phyloP scores from a whole-genome alignment of 2,329 filamentous ascomycete genomes.

The Fusarium compactum region DNA sequence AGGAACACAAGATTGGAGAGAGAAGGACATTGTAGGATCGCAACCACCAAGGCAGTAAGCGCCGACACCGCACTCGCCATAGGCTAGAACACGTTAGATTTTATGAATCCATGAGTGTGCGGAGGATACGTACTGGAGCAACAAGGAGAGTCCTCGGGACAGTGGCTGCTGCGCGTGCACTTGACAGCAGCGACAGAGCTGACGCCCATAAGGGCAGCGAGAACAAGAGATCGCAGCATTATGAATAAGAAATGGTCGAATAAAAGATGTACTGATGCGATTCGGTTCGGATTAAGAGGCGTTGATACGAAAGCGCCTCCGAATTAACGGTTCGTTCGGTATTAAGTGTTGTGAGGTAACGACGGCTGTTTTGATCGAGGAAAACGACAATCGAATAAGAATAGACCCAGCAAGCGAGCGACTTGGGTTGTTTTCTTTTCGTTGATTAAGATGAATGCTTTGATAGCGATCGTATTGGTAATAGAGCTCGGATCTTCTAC shows the following conservation, averaged over 20 bases:
- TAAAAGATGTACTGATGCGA: constrained; percentile 12
- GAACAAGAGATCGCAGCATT: constrained; percentile 51
- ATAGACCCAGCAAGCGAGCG: constrained; percentile 35
- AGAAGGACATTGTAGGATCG: constrained; percentile 86
- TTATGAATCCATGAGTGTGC: background rate
- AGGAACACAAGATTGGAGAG: constrained; percentile 86
- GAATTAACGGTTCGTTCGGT: constrained; percentile 17
- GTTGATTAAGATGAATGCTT: constrained; percentile 16
- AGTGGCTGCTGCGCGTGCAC: constrained; percentile 68
- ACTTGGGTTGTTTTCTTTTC: constrained; percentile 25
- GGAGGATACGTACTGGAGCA: constrained; percentile 74
- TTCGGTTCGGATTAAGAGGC: background rate
- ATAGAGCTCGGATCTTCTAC: constrained; percentile 17
- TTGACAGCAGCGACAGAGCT: constrained; percentile 49
- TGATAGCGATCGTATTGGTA: background rate
- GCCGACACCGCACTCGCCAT: constrained; percentile 91
- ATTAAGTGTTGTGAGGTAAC: constrained; percentile 22
- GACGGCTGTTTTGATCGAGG: constrained; percentile 24
- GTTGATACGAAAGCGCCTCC: constrained; percentile 13
- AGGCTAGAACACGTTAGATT: constrained; percentile 69
- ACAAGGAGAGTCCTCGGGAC: constrained; percentile 79
- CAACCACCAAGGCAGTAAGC: constrained; percentile 97
- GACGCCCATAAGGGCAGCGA: constrained; percentile 51
- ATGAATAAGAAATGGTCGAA: constrained; percentile 31
- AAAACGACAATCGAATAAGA: constrained; percentile 25